Evolutionary conservation across 768 basidiomycete genomes (phyloP), one percentile per base, ranked within the genome.

Genomic region (Leccinum disarticulatum): DNA sequence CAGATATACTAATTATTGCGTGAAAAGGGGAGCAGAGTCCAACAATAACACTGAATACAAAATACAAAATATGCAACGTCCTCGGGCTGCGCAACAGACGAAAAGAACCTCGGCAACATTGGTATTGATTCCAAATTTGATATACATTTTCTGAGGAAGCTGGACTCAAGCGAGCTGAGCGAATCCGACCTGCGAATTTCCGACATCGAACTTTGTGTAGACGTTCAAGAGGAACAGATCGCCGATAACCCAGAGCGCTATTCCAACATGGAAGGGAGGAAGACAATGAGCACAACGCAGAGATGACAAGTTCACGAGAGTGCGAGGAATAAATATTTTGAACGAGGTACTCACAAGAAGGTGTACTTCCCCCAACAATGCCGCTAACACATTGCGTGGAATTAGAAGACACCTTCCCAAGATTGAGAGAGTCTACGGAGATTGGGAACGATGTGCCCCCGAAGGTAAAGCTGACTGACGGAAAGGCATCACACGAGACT

Each of bases 221-320:
- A 52, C 31, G 19, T 52, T 52, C 19, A 19, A 3, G 31, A 52
- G 51, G 31, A 52, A 52, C 6, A 52, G 6, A 19, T 52, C 51
- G 31, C 51, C 51, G 10, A 52, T 33, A 19, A 33, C 17, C 51
- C 51, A 52, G 11, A 52, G 31, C 13, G 51, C 51, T 52, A 22
- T 52, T 17, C 3, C 22, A 25, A 22, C 17, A 15, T 15, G 6
- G 6, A 48, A 7, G 11, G 19, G 14, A 13, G 8, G n/a, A 48
- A 15, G 6, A 1, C 7, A 31, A 33, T 52, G 68, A 28, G n/a
- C n/a, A 33, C 31, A 22, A 61, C 52, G 66, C 70, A 17, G 7
- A 48, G 3, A 8, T 28, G 4, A 30, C 10, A 28, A 4, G 27
- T 27, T 15, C 4, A 15, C 28, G 13, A 22, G 51, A 10, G 27